Base-by-base conservation (phyloP, 2,329 filamentous ascomycete species). In the Colletotrichum horii region DNA sequence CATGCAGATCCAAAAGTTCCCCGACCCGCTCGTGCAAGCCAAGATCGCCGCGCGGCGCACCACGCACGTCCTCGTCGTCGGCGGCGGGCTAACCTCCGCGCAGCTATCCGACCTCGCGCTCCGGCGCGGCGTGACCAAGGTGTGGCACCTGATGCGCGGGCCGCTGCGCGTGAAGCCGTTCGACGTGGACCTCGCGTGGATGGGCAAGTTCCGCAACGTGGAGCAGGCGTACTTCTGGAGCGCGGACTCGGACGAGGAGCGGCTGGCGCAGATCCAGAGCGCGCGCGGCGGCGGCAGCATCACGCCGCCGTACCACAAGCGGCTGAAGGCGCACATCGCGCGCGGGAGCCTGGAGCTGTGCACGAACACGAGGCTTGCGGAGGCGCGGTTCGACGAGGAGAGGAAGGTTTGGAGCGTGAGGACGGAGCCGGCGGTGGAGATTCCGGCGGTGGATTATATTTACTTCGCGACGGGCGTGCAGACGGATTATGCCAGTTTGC, bases 141-240 rank as follows among this genome's bases (percentile, higher is more conserved):
- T 96, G 0, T 94, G 90, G 87, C 90, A 94, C 67, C 80, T 96
- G 30, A 92, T 96, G 89, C 89, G 95, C 1, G 87, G 89, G 0
- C 84, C 86, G 0, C 79, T 89, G 15, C 85, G 87, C 78, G 89
- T 95, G 66, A 96, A 96, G 83, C 92, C 93, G 75, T 96, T 96
- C 78, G 95, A 96, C 79, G 89, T 96, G 28, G 91, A 93, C 72
- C 87, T 96, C 3, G 89, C 91, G 64, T 97, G 95, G 95, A 94
- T 96, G 83, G 94, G 93, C 12, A 96, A 96, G 81, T 96, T 94
- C 83, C 92, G 93, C 71, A 96, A 96, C 81, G 90, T 92, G 70
- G 92, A 94, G 78, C 94, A 96, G 81, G 93, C 94, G 1, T 89
- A 89, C 1, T 97, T 96, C 83, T 96, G 94, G 93, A 91, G 91